These are phyloP conservation scores for Davidsoniella virescens DNA, from an alignment of 2,329 filamentous ascomycete genomes.

Conservation along the genomic window DNA sequence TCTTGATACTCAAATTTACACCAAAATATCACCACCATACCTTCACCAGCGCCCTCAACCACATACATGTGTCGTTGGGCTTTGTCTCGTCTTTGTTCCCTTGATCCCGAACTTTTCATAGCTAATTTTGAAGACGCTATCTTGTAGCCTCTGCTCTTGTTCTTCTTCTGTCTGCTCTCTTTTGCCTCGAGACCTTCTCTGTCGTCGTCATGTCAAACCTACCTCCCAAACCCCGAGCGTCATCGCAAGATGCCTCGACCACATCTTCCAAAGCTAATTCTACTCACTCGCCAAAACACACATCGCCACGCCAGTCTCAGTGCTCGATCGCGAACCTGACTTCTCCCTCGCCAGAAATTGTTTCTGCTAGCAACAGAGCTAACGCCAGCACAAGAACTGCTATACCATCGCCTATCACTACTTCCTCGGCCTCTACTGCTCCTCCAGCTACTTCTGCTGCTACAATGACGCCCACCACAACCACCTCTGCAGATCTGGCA, in stretches of 20 bases:
- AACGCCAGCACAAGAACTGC: slow-evolving; percentile 1
- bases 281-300: background rate
- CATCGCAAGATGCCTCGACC: background rate
- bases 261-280: background rate
- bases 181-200: background rate
- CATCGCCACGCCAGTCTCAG: background rate
- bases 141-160: background rate
- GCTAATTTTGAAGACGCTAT: too few relatives aligned
- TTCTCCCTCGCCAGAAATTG: background rate
- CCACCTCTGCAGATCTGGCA: background rate
- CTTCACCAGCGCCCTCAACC: too few relatives aligned
- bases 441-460: background rate
- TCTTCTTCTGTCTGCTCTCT: background rate
- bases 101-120: too few relatives aligned
- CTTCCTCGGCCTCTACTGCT: background rate
- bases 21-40: too few relatives aligned
- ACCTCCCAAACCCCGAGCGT: background rate
- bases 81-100: too few relatives aligned
- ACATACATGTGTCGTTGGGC: too few relatives aligned
- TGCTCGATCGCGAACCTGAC: slow-evolving; percentile 1
- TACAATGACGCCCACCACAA: background rate
- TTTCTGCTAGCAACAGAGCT: background rate
- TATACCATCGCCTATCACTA: background rate
- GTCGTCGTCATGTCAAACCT: background rate
- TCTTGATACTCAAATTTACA: too few relatives aligned